Base-by-base conservation (phyloP, 768 basidiomycete genomes). In the Boletus pseudo-olivaceus region DNA sequence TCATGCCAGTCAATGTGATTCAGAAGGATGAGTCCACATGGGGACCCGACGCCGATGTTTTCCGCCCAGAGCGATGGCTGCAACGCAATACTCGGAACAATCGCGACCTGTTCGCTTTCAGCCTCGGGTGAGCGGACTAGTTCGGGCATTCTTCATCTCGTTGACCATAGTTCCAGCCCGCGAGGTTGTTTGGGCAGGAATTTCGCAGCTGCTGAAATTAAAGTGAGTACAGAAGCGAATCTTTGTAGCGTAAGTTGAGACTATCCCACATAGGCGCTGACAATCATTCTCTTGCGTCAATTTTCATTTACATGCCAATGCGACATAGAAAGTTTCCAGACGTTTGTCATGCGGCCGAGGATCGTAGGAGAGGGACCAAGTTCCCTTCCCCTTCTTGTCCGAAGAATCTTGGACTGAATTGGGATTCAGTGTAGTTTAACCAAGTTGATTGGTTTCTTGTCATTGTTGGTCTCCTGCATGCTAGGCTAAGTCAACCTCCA, bases 1-100 rank as follows among this genome's bases (percentile, higher is more conserved):
- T 70, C 15, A 80, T 85, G 54, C 84, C 78, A 1, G 74, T 78
- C 62, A 84, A 77, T 62, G 83, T 83, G 53, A 75, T 81, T 17
- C 84, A 85, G 53, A 75, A 65, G 32, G 79, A 85, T 49, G 65
- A 71, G 47, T 65, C 69, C 7, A 64, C 78, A 8, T 88, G 87
- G 87, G 87, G 87, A 6, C 61, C 74, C 7, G 82, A 87, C 62
- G 77, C 83, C 3, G 67, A 77, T 23, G 55, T 72, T 14, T 89
- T 85, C 63, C 73, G 80, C 23, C 85, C 86, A 4, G 76, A 78
- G 50, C 80, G 87, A 20, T 89, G 87, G 87, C 65, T 85, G 11
- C 74, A 77, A 47, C 70, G 69, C 52, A 73, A 69, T 30, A 51
- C 65, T 17, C 65, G 68, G 35, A 70, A 68, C 43, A 71, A 68